These are phyloP conservation scores for Pseudocercospora eumusae DNA, from an alignment of 2,329 filamentous ascomycete genomes.

Conservation along the genomic window DNA sequence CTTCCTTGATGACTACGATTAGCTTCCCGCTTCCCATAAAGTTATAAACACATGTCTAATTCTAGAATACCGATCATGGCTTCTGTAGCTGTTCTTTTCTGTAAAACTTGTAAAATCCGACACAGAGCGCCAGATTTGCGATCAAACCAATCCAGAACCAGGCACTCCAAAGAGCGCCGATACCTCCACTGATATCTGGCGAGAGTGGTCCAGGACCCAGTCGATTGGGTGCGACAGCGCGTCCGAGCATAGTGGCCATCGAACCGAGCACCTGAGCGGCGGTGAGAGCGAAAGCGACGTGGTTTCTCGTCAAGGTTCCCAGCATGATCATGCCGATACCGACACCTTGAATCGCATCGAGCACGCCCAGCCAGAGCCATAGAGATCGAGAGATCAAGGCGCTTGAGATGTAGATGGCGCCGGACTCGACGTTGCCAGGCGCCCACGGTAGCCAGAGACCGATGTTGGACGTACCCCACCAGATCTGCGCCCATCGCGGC, in stretches of 20 bases:
- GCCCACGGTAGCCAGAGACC: conserved; percentile 63
- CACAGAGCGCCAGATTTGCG: conserved; percentile 27
- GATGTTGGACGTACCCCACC: conserved; percentile 62
- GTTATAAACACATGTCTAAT: not conserved
- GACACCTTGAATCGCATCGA: conserved; percentile 65
- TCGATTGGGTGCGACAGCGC: conserved; percentile 60
- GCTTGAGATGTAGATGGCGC: conserved; percentile 51
- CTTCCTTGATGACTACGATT: too few relatives aligned
- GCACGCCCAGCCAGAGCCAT: conserved; percentile 67
- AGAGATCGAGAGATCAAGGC: conserved; percentile 58
- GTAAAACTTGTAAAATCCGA: conserved; percentile 32
- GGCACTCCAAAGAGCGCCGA: conserved; percentile 35
- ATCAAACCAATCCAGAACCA: conserved; percentile 32
- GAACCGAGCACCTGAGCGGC: conserved; percentile 63
- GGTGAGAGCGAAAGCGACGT: conserved; percentile 62
- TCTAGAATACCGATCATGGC: conserved; percentile 16
- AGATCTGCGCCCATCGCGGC: conserved; percentile 66
- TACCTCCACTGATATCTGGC: conserved; percentile 58
- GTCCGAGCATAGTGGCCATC: conserved; percentile 60
- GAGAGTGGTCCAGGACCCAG: conserved; percentile 63
- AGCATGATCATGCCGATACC: conserved; percentile 67
- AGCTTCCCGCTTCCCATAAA: too few relatives aligned
- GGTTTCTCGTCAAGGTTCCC: conserved; percentile 61
- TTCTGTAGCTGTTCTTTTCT: conserved; percentile 32
- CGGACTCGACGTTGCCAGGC: conserved; percentile 31